Evolutionary conservation across 2,329 filamentous ascomycete genomes (phyloP).

Genomic region (Pochonia chlamydosporia): DNA sequence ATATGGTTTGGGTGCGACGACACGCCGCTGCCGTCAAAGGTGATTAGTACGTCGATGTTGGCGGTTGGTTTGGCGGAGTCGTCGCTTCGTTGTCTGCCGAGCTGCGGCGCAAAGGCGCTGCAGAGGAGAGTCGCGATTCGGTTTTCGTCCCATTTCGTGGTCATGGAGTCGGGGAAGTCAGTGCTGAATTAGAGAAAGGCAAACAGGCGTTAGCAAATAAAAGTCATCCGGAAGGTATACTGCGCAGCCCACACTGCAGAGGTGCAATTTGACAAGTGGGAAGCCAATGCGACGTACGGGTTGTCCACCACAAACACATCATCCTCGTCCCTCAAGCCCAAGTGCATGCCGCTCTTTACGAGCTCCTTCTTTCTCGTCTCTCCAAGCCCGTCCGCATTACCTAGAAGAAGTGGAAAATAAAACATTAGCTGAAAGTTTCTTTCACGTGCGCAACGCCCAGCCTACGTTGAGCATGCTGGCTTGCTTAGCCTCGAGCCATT

Average conservation of each 20-base stretch:
- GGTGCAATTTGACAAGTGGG: no score
- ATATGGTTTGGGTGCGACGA: slow-evolving; percentile 92
- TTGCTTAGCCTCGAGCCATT: no score
- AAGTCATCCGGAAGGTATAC: no score
- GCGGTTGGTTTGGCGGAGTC: slow-evolving; percentile 33
- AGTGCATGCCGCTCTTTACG: slow-evolving; percentile 66
- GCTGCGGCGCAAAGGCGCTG: slow-evolving; percentile 66
- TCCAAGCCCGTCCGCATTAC: slow-evolving; percentile 82
- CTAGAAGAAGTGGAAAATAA: slow-evolving; percentile 31
- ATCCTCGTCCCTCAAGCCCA: slow-evolving; percentile 68
- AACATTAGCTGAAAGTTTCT: no score
- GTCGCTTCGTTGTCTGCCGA: slow-evolving; percentile 30
- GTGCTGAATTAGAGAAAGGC: slow-evolving; percentile 20
- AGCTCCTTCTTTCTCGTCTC: slow-evolving; percentile 79
- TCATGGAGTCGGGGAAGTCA: slow-evolving; percentile 89
- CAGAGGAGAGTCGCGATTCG: slow-evolving; percentile 66
- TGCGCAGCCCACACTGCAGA: no score
- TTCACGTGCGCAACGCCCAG: no score
- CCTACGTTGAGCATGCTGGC: neutral
- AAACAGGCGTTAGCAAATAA: neutral
- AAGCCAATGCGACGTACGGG: slow-evolving; percentile 40
- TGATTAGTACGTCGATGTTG: slow-evolving; percentile 76
- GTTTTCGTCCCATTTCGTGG: slow-evolving; percentile 63
- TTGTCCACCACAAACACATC: slow-evolving; percentile 85
- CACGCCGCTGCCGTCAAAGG: slow-evolving; percentile 79